phyloP scores from a whole-genome alignment of 1,284 basidiomycete genomes.

The Rhodotorula sp. region DNA sequence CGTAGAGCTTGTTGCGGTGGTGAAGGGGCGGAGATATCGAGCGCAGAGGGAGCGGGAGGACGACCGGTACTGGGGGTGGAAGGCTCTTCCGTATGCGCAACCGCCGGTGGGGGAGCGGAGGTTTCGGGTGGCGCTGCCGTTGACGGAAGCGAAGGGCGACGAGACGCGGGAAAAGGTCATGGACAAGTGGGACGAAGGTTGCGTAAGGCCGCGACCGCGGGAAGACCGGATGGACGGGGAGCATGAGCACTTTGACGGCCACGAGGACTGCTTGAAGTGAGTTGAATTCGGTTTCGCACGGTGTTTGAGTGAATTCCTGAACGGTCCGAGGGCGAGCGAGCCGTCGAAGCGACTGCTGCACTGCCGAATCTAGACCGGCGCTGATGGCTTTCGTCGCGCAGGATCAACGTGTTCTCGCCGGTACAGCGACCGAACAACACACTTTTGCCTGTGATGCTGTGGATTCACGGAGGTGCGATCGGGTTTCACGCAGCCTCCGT shows the following conservation, averaged over 20 bases:
- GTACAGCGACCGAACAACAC: constrained; percentile 13
- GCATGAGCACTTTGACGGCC: constrained; percentile 31
- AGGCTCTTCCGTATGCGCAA: constrained; percentile 28
- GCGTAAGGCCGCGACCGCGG: constrained; percentile 24
- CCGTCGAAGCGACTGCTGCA: neutral
- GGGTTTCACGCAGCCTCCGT: neutral
- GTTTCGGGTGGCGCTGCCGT: constrained; percentile 13
- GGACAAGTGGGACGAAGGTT: constrained; percentile 29
- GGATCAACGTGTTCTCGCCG: constrained; percentile 37
- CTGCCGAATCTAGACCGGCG: too few species aligned
- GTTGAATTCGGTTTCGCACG: neutral
- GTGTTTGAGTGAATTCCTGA: too few species aligned
- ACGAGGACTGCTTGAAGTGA: constrained; percentile 38
- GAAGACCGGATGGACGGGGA: constrained; percentile 22
- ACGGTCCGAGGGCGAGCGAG: too few species aligned
- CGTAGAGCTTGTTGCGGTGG: neutral
- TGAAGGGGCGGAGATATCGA: constrained; percentile 12
- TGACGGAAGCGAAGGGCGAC: neutral
- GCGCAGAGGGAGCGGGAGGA: constrained; percentile 7
- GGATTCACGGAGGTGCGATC: constrained; percentile 24
- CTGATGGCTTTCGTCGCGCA: neutral
- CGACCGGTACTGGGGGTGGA: constrained; percentile 26
- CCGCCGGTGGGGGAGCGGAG: constrained; percentile 20
- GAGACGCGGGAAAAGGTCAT: constrained; percentile 9
- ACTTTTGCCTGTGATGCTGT: constrained; percentile 35